Conservation (phyloP, 768 basidiomycete species). For the Psilocybe cubensis region DNA sequence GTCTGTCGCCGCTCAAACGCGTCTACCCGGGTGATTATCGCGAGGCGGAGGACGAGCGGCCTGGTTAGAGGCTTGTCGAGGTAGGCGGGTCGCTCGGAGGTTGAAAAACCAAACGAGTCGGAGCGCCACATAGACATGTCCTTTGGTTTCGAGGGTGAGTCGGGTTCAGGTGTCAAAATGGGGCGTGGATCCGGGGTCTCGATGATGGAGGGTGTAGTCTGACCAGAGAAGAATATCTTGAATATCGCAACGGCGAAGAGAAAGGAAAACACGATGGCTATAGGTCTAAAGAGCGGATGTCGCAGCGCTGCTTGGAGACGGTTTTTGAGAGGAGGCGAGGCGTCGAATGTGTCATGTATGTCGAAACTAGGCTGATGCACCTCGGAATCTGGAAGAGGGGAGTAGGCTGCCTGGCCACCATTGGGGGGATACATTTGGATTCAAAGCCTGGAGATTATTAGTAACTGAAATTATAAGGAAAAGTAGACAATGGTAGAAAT, state of each 20-base stretch:
- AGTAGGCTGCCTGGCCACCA: background rate
- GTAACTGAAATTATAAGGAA: too few relatives aligned
- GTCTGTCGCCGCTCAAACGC: background rate
- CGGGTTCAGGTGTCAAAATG: background rate
- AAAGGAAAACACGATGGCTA: background rate
- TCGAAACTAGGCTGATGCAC: background rate
- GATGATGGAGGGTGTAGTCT: background rate
- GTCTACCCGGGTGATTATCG: constrained; percentile 1
- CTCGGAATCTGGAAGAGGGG: background rate
- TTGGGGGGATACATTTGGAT: background rate
- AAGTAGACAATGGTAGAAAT: too few relatives aligned
- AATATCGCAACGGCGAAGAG: background rate
- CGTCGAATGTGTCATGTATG: background rate
- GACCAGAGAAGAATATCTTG: background rate
- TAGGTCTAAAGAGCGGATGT: background rate
- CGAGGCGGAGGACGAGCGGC: background rate
- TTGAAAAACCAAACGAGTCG: background rate
- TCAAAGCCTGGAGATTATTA: too few relatives aligned
- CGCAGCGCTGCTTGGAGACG: background rate
- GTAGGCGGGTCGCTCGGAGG: background rate
- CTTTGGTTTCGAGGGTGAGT: background rate
- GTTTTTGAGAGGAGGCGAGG: background rate
- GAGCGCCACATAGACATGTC: background rate
- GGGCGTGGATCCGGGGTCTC: background rate
- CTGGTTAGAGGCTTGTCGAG: background rate